Percentiles rank a stretch among this genome's conserved stretches.
phyloP scores from a whole-genome alignment of 306 rosid genomes.

The Echinosophora koreensis region DNA sequence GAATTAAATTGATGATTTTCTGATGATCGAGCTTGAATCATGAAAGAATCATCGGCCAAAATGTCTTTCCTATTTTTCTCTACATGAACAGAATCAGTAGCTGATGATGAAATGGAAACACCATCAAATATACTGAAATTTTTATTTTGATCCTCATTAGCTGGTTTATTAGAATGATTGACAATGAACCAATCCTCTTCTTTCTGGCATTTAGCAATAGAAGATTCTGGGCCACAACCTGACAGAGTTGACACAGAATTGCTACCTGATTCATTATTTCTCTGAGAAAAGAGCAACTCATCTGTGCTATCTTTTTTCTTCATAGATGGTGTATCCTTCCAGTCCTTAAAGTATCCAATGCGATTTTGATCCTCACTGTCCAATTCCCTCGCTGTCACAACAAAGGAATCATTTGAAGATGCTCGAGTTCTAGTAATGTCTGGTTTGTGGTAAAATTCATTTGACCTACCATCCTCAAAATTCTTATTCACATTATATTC shows the following conservation, averaged over 20 bases:
- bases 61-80: constrained; percentile 67
- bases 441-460: constrained; percentile 50
- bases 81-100: constrained; percentile 43
- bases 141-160: constrained; percentile 46
- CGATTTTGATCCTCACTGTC: constrained; percentile 46
- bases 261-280: constrained; percentile 59
- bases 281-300: constrained; percentile 65
- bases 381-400: constrained; percentile 59
- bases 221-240: constrained; percentile 49
- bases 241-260: constrained; percentile 49
- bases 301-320: constrained; percentile 56
- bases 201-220: constrained; percentile 58
- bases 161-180: constrained; percentile 56
- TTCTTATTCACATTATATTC: constrained; percentile 54
- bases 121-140: constrained; percentile 62
- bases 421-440: constrained; percentile 55
- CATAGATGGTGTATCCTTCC: constrained; percentile 51
- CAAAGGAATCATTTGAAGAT: constrained; percentile 72
- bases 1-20: constrained; percentile 69
- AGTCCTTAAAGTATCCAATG: constrained; percentile 61
- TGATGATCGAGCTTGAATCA: constrained; percentile 71
- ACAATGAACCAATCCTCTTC: constrained; percentile 81
- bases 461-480: constrained; percentile 57
- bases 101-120: constrained; percentile 55
- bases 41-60: constrained; percentile 86